Evolutionary conservation across 139 green algal genomes (phyloP), one percentile per base, ranked within the genome.

Genomic region (Desmodesmus armatus): DNA sequence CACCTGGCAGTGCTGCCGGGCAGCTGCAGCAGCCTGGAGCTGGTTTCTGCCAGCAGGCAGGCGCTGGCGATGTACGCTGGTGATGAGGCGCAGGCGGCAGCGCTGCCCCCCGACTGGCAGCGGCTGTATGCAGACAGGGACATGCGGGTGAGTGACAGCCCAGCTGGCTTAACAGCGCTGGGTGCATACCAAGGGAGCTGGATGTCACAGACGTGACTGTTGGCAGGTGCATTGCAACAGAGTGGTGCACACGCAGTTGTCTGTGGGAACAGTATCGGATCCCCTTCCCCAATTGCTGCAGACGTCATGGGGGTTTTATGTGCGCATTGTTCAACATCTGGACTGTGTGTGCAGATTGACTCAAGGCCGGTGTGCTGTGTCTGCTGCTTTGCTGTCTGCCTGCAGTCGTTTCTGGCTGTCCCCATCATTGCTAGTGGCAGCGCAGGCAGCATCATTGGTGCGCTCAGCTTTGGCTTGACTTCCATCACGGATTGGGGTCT

Each of bases 401-500:
- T 67, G 53, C 78, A 84, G 81, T 81, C 69, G 2, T 86, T 86
- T 51, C 53, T 86, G 53, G 51, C 81, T 25, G 69, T 86, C 35
- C 81, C 81, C 39, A 80, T 86, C 25, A 80, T 86, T 7, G 81
- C 81, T 25, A 81, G 39, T 17, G 74, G 85, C 75, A 80, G 88
- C 80, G 78, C 44, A 9, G 80, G 73, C 43, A 62, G 35, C 44
- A 62, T 88, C 44, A 83, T 91, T 17, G 88, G 88, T 40, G 77
- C 72, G 37, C 66, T 91, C 4, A 84, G 47, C 31, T 71, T 91
- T 7, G 88, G 80, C 0, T 60, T 44, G n/a, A 47, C n/a, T 1
- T 67, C 75, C 25, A 66, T 74, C 7, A 11, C 71, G 9, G 84
- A 89, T 44, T 91, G 88, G 88, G 47, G 43, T n/a, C 41, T 21